phyloP scores from a whole-genome alignment of 305 asterid genomes.

The Solanum hybrid region DNA sequence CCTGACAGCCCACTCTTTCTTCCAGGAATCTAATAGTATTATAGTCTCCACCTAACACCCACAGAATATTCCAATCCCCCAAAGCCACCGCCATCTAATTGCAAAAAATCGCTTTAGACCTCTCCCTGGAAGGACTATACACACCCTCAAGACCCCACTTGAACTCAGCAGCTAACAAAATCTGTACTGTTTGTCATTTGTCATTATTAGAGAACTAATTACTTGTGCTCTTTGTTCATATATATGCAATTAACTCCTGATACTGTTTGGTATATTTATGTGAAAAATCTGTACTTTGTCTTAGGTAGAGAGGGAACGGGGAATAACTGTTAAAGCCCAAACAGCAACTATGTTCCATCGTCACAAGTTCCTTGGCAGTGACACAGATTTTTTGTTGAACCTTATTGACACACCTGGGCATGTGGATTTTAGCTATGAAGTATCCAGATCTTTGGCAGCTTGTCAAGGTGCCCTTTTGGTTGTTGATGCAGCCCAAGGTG shows the following conservation, averaged over 20 bases:
- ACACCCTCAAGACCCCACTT: neutral
- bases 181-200: neutral
- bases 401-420: constrained; percentile 97
- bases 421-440: constrained; percentile 96
- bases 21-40: neutral
- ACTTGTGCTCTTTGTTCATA: neutral
- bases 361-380: constrained; percentile 51
- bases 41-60: neutral
- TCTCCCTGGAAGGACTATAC: neutral
- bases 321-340: constrained; percentile 97
- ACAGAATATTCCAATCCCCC: neutral
- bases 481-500: constrained; percentile 98
- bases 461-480: constrained; percentile 96
- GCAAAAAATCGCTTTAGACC: neutral
- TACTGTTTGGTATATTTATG: constrained; percentile 2
- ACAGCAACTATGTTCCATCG: constrained; percentile 93
- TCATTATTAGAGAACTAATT: neutral
- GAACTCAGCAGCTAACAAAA: neutral
- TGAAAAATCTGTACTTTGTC: constrained; percentile 16
- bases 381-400: constrained; percentile 61
- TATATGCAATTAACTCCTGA: neutral
- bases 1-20: neutral
- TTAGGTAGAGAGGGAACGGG: constrained; percentile 97
- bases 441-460: constrained; percentile 95
- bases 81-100: neutral